phyloP scores from a whole-genome alignment of 139 green algal species.

The Pleodorina starrii region DNA sequence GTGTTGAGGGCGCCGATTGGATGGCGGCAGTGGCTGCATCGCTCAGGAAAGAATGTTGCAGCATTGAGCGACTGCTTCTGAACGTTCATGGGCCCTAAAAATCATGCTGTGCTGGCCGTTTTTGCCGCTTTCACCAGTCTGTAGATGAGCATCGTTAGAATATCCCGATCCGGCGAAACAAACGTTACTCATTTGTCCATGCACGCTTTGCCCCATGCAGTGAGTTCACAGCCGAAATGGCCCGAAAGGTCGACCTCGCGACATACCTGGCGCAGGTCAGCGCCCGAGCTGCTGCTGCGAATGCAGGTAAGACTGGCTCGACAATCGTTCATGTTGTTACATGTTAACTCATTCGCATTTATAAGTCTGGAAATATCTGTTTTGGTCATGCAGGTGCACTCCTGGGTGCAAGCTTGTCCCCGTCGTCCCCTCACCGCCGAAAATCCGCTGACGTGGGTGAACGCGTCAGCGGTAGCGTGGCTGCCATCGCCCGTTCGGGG shows the following conservation, averaged over 20 bases:
- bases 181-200: too few relatives aligned
- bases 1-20: too few relatives aligned
- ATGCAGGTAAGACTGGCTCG: constrained; percentile 9
- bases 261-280: constrained; percentile 34
- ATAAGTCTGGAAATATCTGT: not conserved
- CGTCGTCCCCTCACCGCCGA: not conserved
- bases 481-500: not conserved
- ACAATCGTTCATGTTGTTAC: too few relatives aligned
- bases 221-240: constrained; percentile 15
- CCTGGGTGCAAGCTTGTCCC: not conserved
- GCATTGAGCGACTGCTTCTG: too few relatives aligned
- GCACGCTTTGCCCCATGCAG: too few relatives aligned
- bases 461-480: not conserved
- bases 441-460: not conserved
- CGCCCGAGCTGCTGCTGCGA: constrained; percentile 26
- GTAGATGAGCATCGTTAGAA: too few relatives aligned
- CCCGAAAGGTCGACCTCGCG: constrained; percentile 44
- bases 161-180: too few relatives aligned
- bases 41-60: too few relatives aligned
- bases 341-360: not conserved
- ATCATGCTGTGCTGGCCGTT: too few relatives aligned
- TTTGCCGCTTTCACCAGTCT: too few relatives aligned
- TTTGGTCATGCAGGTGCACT: not conserved
- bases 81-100: too few relatives aligned
- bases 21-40: too few relatives aligned